A percentile compares a stretch with the other conserved stretches of the same genome.
These are phyloP conservation scores for Paratrypanosoma confusum DNA, from an alignment of 208 protist species.

Conservation along the genomic window DNA sequence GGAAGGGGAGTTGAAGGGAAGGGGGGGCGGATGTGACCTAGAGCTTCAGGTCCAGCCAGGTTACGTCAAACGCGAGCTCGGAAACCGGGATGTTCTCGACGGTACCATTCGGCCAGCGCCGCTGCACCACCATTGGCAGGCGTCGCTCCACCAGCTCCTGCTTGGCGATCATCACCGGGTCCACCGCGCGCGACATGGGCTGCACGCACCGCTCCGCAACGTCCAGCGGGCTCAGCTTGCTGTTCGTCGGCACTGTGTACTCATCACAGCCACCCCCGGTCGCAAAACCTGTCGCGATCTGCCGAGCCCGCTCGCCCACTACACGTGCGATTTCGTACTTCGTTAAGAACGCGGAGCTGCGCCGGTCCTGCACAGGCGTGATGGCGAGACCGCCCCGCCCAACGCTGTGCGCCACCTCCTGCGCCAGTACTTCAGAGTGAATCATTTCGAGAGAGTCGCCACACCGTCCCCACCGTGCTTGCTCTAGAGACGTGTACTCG, in stretches of 20 bases:
- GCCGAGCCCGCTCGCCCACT: slow-evolving; percentile 64
- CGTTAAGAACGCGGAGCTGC: slow-evolving; percentile 62
- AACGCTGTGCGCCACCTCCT: slow-evolving; percentile 26
- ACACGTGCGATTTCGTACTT: slow-evolving; percentile 80
- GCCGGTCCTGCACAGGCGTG: slow-evolving; percentile 55
- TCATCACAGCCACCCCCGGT: too few species aligned
- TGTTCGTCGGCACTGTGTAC: too few species aligned
- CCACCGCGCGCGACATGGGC: slow-evolving; percentile 47
- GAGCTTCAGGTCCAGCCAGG: slow-evolving; percentile 50
- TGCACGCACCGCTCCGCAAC: slow-evolving; percentile 60
- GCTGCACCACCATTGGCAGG: slow-evolving; percentile 76
- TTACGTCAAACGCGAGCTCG: slow-evolving; percentile 61
- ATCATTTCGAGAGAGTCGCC: slow-evolving; percentile 37
- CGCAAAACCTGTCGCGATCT: slow-evolving; percentile 70
- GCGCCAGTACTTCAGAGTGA: slow-evolving; percentile 50
- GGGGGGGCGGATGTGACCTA: slow-evolving; percentile 8
- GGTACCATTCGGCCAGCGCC: slow-evolving; percentile 69
- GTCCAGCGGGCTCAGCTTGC: slow-evolving; percentile 28
- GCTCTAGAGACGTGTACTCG: too few species aligned
- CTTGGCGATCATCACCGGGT: slow-evolving; percentile 83
- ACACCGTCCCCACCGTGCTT: too few species aligned
- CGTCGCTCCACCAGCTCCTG: slow-evolving; percentile 53
- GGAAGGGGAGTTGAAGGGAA: too few species aligned
- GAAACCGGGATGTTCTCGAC: slow-evolving; percentile 69
- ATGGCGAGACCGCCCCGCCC: slow-evolving; percentile 14